Base-by-base conservation (phyloP, 176 grass and related monocot species). In the Carex parvula region DNA sequence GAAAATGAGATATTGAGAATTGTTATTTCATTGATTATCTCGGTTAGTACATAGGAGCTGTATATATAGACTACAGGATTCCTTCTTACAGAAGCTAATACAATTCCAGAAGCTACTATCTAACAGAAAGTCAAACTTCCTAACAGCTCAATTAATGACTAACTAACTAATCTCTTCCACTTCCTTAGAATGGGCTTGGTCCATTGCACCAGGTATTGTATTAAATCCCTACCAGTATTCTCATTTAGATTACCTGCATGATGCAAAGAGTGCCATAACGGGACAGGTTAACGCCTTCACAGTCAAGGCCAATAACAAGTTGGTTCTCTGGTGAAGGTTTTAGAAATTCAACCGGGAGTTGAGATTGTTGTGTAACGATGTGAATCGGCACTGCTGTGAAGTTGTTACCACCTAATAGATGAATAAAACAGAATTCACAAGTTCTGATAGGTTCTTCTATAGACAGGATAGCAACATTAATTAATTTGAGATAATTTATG, bases 271-370 rank as follows among this genome's bases (percentile, higher is more conserved):
- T 81, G 22, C 95, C 95, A 84, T 93, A 22, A 60, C 92, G 90
- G 71, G 92, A 98, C 48, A 98, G 89, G 61, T 94, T 86, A 76
- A 98, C 92, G 70, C 95, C 95, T 87, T 98, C 92, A 39, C 95
- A 98, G 54, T 98, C 95, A 84, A 98, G 91, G 76, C 92, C 92
- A 60, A 94, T 84, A 37, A 94, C 79, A 71, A 93, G 41, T 83
- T 87, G 85, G 8, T 73, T 83, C 33, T 63, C 84, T 63, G 80
- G 81, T 76, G 87, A 94, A 68, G 92, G 95, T 88, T 89, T 74
- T 35, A 98, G 88, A 91, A 98, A 94, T 30, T 91, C 92, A 20
- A 73, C 50, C 53, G 95, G 95, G 6, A 98, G 88, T 76, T 98
- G 95, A 77, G 84, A 84, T 80, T 76, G 64, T 85, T 86, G 52